Evolutionary conservation across 192 early-diverging fungal species (phyloP), one percentile per base, ranked within the genome.

Genomic region (Rhizophagus prolifer): DNA sequence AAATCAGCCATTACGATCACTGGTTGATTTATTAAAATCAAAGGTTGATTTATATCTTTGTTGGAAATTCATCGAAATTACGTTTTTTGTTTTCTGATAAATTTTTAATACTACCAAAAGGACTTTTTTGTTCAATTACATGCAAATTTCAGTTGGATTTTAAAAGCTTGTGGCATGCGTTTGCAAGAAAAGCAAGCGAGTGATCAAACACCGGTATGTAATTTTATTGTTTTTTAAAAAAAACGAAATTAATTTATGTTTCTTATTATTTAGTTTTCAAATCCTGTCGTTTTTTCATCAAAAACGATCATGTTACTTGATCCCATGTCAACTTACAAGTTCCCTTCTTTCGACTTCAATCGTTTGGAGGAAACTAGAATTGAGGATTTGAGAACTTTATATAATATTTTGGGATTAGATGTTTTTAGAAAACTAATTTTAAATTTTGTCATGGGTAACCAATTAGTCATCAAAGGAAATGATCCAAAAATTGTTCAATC

Each of bases 61-160:
- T 19, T 19, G 34, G 34, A 47, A 61, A 30, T 66, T 38, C 64
- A n/a, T 64, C 28, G 19, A 25, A 31, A 25, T 58, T 46, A n/a
- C 25, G 59, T 9, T 70, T 59, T 7, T 21, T 69, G 13, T 74
- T 74, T 78, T 74, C 58, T 41, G 8, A 12, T 21, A 9, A 41
- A 44, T 34, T 21, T n/a, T 47, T 30, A 70, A 78, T 74, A 58
- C 78, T 74, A n/a, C 61, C 74, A 80, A 47, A 79, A 90, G 79
- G 88, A 91, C 70, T 85, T 91, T 16, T 90, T 85, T 81, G 82
- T 85, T 44, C 84, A 90, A 62, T 79, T 91, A 65, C 90, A 91
- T 79, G 82, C 80, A 14, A 83, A 85, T 63, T 90, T 91, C 68
- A 86, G 85, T 31, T 91, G 85, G 63, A 88, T 87, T 31, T 78